Base-by-base conservation (phyloP, 139 green algal species). In the Picochlorum sp. region DNA sequence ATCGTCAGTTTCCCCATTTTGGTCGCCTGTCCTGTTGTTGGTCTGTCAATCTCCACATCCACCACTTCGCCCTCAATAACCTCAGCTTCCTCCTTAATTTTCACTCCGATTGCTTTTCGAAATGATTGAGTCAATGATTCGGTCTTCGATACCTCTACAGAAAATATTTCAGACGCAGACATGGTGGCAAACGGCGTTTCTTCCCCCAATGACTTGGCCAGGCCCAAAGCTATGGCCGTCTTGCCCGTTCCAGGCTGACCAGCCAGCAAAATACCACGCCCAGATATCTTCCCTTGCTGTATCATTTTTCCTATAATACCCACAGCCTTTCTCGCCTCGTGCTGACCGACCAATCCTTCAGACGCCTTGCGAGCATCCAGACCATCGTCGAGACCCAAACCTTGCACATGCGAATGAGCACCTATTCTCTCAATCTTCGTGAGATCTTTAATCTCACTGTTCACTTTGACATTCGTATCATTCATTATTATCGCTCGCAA, bases 61-160 rank as follows among this genome's bases (percentile, higher is more conserved):
- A 99, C 94, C 34, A 99, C 87, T 82, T 99, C 94, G 8, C 93
- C 94, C 74, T 99, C 94, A 21, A 99, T 97, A 49, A 99, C 86
- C 70, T 98, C 94, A 21, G 84, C 96, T 78, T 99, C 94, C 71
- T 99, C 94, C 75, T 96, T 95, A 69, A 98, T 98, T 20, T 34
- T 70, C 20, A 41, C 49, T 9, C n/a, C 47, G 0, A 54, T 54
- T 54, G 16, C 47, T 26, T 26, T 98, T 38, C 94, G 84, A 69
- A 99, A 97, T 0, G 94, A 92, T 87, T 98, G 92, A 13, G 92
- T 99, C 18, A 99, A 79, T 3, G 92, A 94, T 70, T 99, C 94
- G 6, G 94, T 99, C 62, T 98, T 98, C 6, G 82, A 94, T 89
- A 99, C 97, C 67, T 99, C 94, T 49, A 98, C 79, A 0, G 86